Evolutionary conservation across 805 yeast species (phyloP), one percentile per base, ranked within the genome.

Genomic region (Lachancea kluyveri): DNA sequence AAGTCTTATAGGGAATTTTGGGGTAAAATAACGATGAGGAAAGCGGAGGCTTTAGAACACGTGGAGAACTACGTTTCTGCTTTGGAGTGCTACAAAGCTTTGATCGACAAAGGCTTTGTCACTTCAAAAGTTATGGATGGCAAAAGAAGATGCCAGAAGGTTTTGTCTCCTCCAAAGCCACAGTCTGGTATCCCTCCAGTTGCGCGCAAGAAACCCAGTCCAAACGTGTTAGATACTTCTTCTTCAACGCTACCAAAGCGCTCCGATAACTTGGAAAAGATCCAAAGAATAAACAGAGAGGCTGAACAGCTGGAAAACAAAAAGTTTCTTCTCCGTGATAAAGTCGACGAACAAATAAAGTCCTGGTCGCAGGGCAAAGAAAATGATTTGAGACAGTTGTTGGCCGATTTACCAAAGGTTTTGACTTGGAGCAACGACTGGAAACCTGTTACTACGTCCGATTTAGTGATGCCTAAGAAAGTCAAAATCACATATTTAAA

Each of bases 401-500:
- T 92, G 19, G 68, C 86, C 2, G 70, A 86, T 3, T 60, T 92
- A 35, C 77, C 83, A 21, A 56, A 60, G 2, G 68, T 92, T 11
- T 58, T 92, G 9, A 76, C 84, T 76, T 77, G 83, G 8, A 74
- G 69, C 27, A 41, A 71, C 2, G 69, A 71, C 23, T 83, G 92
- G 94, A 70, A 70, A 41, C 64, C 70, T 11, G 78, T 87, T 4
- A 55, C 77, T 1, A 57, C 80, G 50, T 68, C 79, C 4, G 96
- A 90, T 35, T 63, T 92, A 37, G 92, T 92, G 37, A 64, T 88
- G 41, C 90, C 94, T 12, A 88, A 87, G 46, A 87, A 83, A 54
- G 96, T 87, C 22, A 90, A 90, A 54, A 64, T 90, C 21, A 66
- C 67, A 12, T 92, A 92, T 25, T 77, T 92, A 87, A 84, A 81